Percentiles rank a stretch among this genome's conserved stretches.
phyloP scores from a whole-genome alignment of 179 eudicot genomes.

The Gypsophila paniculata region DNA sequence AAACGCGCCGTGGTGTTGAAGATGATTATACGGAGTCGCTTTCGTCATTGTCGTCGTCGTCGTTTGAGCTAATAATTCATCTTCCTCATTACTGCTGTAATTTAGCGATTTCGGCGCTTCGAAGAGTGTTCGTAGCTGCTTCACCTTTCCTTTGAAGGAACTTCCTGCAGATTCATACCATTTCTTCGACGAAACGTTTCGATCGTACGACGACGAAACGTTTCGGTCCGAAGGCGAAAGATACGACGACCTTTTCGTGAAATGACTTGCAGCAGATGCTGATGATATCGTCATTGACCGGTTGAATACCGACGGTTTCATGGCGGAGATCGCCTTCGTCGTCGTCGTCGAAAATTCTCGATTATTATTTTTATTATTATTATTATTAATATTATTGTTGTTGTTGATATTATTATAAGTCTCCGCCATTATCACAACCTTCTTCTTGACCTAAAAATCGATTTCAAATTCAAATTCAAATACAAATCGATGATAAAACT shows the following conservation, averaged over 20 bases:
- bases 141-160: slow-evolving; percentile 66
- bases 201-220: slow-evolving; percentile 30
- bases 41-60: too few relatives aligned
- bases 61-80: too few relatives aligned
- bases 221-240: slow-evolving; percentile 29
- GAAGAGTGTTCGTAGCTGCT: slow-evolving; percentile 40
- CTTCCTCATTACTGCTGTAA: background rate
- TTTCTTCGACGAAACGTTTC: slow-evolving; percentile 44
- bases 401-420: background rate
- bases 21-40: too few relatives aligned
- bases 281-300: slow-evolving; percentile 52
- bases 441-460: background rate
- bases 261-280: slow-evolving; percentile 32
- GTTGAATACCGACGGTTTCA: slow-evolving; percentile 29
- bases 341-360: slow-evolving; percentile 8
- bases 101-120: slow-evolving; percentile 34
- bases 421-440: slow-evolving; percentile 11
- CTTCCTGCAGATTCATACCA: slow-evolving; percentile 43
- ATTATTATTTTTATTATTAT: background rate
- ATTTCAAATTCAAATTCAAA: background rate
- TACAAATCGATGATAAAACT: too few relatives aligned
- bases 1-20: too few relatives aligned
- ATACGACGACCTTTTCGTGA: slow-evolving; percentile 22
- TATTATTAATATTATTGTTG: too few relatives aligned
- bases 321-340: background rate